A percentile compares a stretch with the other conserved stretches of the same genome.
Conservation (phyloP, 352 stramenopile species). For the Phytophthora pseudosyringae region DNA sequence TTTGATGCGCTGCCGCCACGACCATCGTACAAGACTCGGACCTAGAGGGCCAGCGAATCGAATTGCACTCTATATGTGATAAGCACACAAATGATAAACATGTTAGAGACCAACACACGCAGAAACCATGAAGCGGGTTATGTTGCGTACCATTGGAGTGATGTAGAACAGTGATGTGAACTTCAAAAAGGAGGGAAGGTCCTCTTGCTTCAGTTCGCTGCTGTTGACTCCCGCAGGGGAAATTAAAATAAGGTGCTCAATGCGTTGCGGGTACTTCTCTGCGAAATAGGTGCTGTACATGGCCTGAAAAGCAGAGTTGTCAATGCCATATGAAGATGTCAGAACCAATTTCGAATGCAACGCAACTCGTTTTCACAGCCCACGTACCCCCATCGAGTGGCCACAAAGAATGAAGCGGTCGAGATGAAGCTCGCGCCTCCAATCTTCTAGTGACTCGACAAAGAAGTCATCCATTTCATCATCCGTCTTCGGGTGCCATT, state of each 20-base stretch:
- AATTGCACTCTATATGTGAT: slow-evolving; percentile 51
- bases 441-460: slow-evolving; percentile 80
- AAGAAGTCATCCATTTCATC: slow-evolving; percentile 84
- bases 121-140: neutral
- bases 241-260: slow-evolving; percentile 82
- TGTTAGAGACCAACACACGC: neutral
- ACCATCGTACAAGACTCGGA: slow-evolving; percentile 55
- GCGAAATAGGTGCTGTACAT: slow-evolving; percentile 86
- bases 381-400: slow-evolving; percentile 82
- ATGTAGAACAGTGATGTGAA: slow-evolving; percentile 51
- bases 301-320: slow-evolving; percentile 33
- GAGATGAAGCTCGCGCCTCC: slow-evolving; percentile 64
- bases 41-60: slow-evolving; percentile 73
- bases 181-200: slow-evolving; percentile 53
- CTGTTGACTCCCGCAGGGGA: slow-evolving; percentile 72
- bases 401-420: slow-evolving; percentile 80
- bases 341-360: slow-evolving; percentile 2
- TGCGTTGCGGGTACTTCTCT: slow-evolving; percentile 68
- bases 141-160: slow-evolving; percentile 69
- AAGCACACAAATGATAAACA: neutral
- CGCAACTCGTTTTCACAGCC: neutral
- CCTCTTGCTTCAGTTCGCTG: slow-evolving; percentile 41
- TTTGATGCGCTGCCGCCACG: slow-evolving; percentile 62
- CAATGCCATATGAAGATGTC: neutral
- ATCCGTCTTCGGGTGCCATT: slow-evolving; percentile 65